phyloP scores from a whole-genome alignment of 768 basidiomycete species.

The Hirschioporus abietinus region DNA sequence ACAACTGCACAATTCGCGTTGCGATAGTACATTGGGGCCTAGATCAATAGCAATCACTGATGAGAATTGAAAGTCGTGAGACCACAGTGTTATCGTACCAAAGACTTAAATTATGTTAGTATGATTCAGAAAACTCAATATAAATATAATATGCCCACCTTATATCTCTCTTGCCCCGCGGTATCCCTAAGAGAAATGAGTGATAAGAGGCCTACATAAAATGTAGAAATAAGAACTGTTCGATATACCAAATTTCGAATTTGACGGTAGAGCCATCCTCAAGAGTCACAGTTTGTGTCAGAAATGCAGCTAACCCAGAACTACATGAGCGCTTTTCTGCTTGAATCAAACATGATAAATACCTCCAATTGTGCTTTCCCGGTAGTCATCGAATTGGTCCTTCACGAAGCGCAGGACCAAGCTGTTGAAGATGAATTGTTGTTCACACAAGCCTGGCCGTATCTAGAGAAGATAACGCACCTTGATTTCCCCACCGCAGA shows the following conservation, averaged over 20 bases:
- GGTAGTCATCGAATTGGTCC: slow-evolving; percentile 92
- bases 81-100: slow-evolving; percentile 29
- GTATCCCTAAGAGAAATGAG: slow-evolving; percentile 64
- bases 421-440: slow-evolving; percentile 35
- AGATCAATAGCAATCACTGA: slow-evolving; percentile 5
- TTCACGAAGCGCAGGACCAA: slow-evolving; percentile 95
- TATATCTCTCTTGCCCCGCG: slow-evolving; percentile 93
- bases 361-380: slow-evolving; percentile 94
- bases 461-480: slow-evolving; percentile 32
- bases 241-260: slow-evolving; percentile 88
- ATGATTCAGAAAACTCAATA: slow-evolving; percentile 5
- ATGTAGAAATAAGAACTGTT: slow-evolving; percentile 17
- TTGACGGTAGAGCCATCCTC: slow-evolving; percentile 90
- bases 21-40: slow-evolving; percentile 97
- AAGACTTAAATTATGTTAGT: slow-evolving; percentile 29
- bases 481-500: slow-evolving; percentile 97
- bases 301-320: slow-evolving; percentile 71
- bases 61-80: slow-evolving; percentile 10
- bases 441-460: background rate
- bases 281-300: slow-evolving; percentile 94
- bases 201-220: slow-evolving; percentile 7
- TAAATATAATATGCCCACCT: slow-evolving; percentile 34
- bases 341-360: slow-evolving; percentile 7
- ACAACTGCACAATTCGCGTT: slow-evolving; percentile 93
- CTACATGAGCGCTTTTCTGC: background rate